phyloP scores from a whole-genome alignment of 345 rosid species.

The Reutealis trisperma region DNA sequence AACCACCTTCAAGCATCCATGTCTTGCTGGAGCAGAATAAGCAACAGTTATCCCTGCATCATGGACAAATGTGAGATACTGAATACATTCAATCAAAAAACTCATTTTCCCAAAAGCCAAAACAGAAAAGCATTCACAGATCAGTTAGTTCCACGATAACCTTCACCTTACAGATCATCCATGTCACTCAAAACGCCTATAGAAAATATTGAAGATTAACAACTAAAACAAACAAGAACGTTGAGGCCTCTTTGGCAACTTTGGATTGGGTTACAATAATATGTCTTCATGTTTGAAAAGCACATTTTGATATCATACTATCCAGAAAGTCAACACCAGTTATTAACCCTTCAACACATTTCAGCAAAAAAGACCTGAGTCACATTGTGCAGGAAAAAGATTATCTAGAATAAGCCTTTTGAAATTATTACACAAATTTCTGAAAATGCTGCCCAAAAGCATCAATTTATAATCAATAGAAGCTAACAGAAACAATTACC shows the following conservation, averaged over 20 bases:
- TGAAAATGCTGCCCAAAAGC: background rate
- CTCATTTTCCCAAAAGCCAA: background rate
- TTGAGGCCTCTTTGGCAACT: background rate
- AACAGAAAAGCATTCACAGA: background rate
- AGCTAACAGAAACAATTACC: background rate
- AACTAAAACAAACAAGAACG: background rate
- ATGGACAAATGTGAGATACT: slow-evolving; percentile 23
- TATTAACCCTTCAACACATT: background rate
- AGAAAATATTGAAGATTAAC: background rate
- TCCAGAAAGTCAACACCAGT: background rate
- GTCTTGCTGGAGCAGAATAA: slow-evolving; percentile 77
- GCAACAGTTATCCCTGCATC: slow-evolving; percentile 72
- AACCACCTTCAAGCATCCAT: slow-evolving; percentile 80
- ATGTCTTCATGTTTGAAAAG: background rate
- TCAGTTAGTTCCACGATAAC: background rate
- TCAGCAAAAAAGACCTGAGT: background rate
- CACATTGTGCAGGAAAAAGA: background rate
- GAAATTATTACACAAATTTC: background rate
- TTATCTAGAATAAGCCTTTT: background rate
- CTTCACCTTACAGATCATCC: background rate
- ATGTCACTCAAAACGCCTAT: background rate
- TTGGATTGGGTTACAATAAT: background rate
- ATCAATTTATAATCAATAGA: background rate
- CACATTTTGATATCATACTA: background rate
- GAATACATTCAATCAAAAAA: background rate